Evolutionary conservation across 176 grass and related monocot genomes (phyloP), one percentile per base, ranked within the genome.

Genomic region (Pontederia paniculata): DNA sequence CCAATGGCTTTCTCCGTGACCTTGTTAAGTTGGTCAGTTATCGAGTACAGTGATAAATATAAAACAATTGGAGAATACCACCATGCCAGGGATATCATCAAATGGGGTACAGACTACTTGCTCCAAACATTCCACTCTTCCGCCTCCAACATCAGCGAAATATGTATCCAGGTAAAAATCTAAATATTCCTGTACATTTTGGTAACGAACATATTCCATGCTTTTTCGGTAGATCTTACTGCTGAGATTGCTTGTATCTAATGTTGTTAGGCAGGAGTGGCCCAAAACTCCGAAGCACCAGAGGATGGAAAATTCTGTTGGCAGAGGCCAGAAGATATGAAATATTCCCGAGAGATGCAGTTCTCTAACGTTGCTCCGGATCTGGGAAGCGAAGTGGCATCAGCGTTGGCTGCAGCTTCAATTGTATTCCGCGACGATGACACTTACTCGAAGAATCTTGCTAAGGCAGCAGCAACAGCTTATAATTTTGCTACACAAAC

Each of bases 381-480:
- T 73, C 73, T 88, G 20, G 88, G 84, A 0, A 84, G 67, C 0
- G 88, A 94, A 76, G 78, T 80, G 4, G 77, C 77, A 1, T 80
- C 88, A 6, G 84, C 88, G 10, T 65, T 94, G 65, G 88, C 88
- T 9, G 84, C 88, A 31, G 88, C 88, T 12, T 94, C 88, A 1
- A 54, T 94, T 42, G 88, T 84, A 11, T 94, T 81, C 59, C 62
- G 76, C 67, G 53, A 74, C 15, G 60, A 54, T 21, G 9, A 1
- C 0, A 48, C 77, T 5, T 88, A 84, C 58, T 78, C 84, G 3
- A 53, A 53, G 13, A n/a, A 56, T 0, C 80, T 94, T 23, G 48
- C 84, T 52, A 67, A 63, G 50, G 68, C 80, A 50, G 80, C 80
- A 3, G 41, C 84, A 63, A 31, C 69, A 54, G 60, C 86, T 4